A percentile compares a stretch with the other conserved stretches of the same genome.
phyloP scores from a whole-genome alignment of 1,284 basidiomycete species.

The Sporisorium iseilematis-ciliati region DNA sequence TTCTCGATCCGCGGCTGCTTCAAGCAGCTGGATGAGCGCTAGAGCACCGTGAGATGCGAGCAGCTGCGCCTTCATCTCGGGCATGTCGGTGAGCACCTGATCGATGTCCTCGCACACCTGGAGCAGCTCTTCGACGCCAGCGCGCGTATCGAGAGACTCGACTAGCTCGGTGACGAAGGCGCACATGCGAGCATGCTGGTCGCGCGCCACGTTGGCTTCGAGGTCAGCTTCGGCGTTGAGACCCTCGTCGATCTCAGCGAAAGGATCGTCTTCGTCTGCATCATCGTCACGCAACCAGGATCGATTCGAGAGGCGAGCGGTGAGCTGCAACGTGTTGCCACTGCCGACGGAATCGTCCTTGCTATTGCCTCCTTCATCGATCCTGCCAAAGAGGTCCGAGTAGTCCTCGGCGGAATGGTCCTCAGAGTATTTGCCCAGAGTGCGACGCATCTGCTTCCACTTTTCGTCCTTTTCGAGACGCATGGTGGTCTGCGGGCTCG shows the following conservation, averaged over 20 bases:
- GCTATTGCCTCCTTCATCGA: slow-evolving; percentile 22
- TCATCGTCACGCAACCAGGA: slow-evolving; percentile 61
- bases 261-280: slow-evolving; percentile 59
- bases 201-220: slow-evolving; percentile 63
- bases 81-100: slow-evolving; percentile 80
- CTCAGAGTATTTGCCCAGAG: slow-evolving; percentile 58
- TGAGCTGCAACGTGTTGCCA: slow-evolving; percentile 53
- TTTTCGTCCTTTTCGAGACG: slow-evolving; percentile 48
- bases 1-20: slow-evolving; percentile 82
- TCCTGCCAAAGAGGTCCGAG: slow-evolving; percentile 57
- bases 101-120: slow-evolving; percentile 90
- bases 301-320: slow-evolving; percentile 55
- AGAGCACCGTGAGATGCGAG: slow-evolving; percentile 93
- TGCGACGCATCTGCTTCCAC: slow-evolving; percentile 54
- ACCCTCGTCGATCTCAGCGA: slow-evolving; percentile 62
- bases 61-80: slow-evolving; percentile 90
- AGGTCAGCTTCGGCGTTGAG: slow-evolving; percentile 59
- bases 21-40: slow-evolving; percentile 90
- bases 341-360: slow-evolving; percentile 38
- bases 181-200: slow-evolving; percentile 78
- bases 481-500: slow-evolving; percentile 39
- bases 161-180: slow-evolving; percentile 84
- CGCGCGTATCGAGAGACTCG: slow-evolving; percentile 83
- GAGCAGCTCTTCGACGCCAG: slow-evolving; percentile 82
- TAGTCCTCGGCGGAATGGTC: slow-evolving; percentile 57